Evolutionary conservation across 352 stramenopile genomes (phyloP).

Genomic region (Pythium phragmitis): DNA sequence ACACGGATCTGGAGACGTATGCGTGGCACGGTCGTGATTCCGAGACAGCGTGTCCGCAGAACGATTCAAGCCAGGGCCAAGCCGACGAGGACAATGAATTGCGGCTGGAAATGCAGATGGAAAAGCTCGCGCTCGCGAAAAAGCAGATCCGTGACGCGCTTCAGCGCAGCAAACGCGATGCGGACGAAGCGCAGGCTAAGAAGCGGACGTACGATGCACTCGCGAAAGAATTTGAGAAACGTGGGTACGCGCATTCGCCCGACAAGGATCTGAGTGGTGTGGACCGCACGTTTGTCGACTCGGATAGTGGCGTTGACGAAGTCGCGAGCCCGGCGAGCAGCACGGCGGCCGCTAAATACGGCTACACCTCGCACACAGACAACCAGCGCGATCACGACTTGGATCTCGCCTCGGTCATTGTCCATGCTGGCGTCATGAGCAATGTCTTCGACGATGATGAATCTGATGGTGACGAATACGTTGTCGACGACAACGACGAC

Average conservation of each 20-base stretch:
- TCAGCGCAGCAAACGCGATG: slow-evolving; percentile 18
- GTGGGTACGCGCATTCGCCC: slow-evolving; percentile 18
- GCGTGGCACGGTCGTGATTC: slow-evolving; percentile 11
- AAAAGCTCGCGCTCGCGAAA: slow-evolving; percentile 24
- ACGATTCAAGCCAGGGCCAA: slow-evolving; percentile 17
- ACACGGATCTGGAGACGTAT: slow-evolving; percentile 26
- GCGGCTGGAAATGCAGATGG: slow-evolving; percentile 26
- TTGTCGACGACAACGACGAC: neutral
- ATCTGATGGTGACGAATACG: neutral
- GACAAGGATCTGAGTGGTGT: slow-evolving; percentile 5
- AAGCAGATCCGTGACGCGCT: slow-evolving; percentile 25
- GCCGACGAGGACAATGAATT: slow-evolving; percentile 22
- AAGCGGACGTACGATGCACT: slow-evolving; percentile 16
- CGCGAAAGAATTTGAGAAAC: slow-evolving; percentile 21
- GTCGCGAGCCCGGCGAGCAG: slow-evolving; percentile 6
- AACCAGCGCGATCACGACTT: slow-evolving; percentile 22
- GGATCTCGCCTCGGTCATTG: slow-evolving; percentile 4
- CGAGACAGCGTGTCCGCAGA: slow-evolving; percentile 1
- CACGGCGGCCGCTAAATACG: slow-evolving; percentile 4
- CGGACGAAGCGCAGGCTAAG: slow-evolving; percentile 7
- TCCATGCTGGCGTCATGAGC: neutral
- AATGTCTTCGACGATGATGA: neutral
- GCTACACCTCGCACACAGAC: slow-evolving; percentile 6
- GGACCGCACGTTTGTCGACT: slow-evolving; percentile 4
- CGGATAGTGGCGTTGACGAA: slow-evolving; percentile 5